A percentile compares a stretch with the other conserved stretches of the same genome.
phyloP scores from a whole-genome alignment of 2,329 filamentous ascomycete genomes.

The Parastagonospora nodorum region DNA sequence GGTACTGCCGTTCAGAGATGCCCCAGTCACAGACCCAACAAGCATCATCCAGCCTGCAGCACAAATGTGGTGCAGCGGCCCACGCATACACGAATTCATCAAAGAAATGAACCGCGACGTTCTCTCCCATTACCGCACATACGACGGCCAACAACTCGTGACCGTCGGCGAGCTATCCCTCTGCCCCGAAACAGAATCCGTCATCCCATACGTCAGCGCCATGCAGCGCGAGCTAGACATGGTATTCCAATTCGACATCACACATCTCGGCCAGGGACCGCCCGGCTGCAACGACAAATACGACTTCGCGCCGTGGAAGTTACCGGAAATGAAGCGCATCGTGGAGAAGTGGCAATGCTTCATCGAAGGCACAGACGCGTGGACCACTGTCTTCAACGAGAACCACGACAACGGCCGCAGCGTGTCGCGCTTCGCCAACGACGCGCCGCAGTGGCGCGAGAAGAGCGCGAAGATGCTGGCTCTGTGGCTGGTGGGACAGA shows the following conservation, averaged over 20 bases:
- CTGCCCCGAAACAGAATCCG: constrained; percentile 48
- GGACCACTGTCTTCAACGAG: constrained; percentile 65
- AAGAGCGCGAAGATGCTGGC: constrained; percentile 60
- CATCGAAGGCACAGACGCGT: constrained; percentile 55
- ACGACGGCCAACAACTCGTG: constrained; percentile 44
- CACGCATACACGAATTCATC: constrained; percentile 63
- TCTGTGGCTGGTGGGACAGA: constrained; percentile 54
- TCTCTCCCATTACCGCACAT: constrained; percentile 60
- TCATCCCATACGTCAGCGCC: constrained; percentile 50
- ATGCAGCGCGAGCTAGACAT: constrained; percentile 52
- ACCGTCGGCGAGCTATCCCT: constrained; percentile 65
- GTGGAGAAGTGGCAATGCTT: constrained; percentile 54
- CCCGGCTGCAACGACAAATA: constrained; percentile 41
- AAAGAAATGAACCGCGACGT: constrained; percentile 59
- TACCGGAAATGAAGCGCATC: constrained; percentile 50
- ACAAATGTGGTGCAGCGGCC: constrained; percentile 62
- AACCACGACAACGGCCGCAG: constrained; percentile 67
- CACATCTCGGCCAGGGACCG: constrained; percentile 41
- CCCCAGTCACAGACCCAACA: constrained; percentile 47
- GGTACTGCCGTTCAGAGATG: constrained; percentile 49
- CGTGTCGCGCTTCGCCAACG: constrained; percentile 58
- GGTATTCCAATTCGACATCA: constrained; percentile 56
- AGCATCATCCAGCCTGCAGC: constrained; percentile 54
- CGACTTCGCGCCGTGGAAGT: constrained; percentile 44
- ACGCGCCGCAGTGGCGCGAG: constrained; percentile 52